A percentile compares a stretch with the other conserved stretches of the same genome.
These are phyloP conservation scores for Leishmania arabica DNA, from an alignment of 208 protist genomes.

Conservation along the genomic window DNA sequence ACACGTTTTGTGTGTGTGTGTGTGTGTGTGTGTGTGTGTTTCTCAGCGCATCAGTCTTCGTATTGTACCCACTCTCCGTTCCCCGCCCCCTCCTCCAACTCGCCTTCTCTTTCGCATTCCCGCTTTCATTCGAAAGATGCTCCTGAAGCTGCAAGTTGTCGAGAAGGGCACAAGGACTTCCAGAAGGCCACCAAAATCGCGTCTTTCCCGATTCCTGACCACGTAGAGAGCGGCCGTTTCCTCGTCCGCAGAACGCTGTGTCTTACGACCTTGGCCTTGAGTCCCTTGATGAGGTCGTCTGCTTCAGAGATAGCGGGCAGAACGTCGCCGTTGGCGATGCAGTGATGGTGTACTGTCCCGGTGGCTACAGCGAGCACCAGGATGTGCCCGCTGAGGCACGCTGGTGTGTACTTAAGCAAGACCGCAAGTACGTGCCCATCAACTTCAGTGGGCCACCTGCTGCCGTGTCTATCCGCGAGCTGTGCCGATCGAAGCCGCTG, in stretches of 20 bases:
- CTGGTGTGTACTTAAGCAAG: slow-evolving; percentile 19
- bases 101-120: not conserved
- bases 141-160: slow-evolving; percentile 31
- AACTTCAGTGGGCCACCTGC: slow-evolving; percentile 41
- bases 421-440: slow-evolving; percentile 38
- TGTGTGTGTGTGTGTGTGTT: not conserved
- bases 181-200: slow-evolving; percentile 26
- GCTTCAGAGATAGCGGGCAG: slow-evolving; percentile 20
- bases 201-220: slow-evolving; percentile 18
- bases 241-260: slow-evolving; percentile 22
- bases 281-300: slow-evolving; percentile 33
- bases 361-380: slow-evolving; percentile 47
- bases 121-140: slow-evolving; percentile 9
- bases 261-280: slow-evolving; percentile 41
- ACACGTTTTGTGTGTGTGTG: not conserved
- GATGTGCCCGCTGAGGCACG: slow-evolving; percentile 24
- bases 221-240: slow-evolving; percentile 20
- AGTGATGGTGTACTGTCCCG: slow-evolving; percentile 29
- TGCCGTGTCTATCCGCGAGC: slow-evolving; percentile 37
- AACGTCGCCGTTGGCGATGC: slow-evolving; percentile 29
- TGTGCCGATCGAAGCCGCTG: slow-evolving; percentile 24
- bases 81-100: not conserved
- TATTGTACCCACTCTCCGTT: not conserved
- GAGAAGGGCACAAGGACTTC: slow-evolving; percentile 37
- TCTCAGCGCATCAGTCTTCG: not conserved